Base-by-base conservation (phyloP, 768 basidiomycete species). In the Mycena venus region DNA sequence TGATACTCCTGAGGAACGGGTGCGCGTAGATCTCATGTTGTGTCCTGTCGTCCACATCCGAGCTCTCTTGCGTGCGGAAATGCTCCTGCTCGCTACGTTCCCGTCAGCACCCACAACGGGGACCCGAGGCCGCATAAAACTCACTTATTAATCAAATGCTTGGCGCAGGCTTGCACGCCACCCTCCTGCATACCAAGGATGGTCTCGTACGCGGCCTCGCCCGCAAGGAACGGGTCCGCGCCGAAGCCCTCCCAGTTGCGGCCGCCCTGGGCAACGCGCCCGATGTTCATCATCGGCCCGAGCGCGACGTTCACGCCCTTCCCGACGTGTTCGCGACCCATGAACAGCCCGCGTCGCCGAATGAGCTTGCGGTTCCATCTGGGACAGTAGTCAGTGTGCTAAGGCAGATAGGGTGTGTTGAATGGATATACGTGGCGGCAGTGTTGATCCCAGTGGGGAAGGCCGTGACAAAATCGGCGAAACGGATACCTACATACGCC, bases 241-340 rank as follows among this genome's bases (percentile, higher is more conserved):
- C 96, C 96, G 70, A 96, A 97, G n/a, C 95, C 96, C 86, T 98
- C 97, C 95, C 96, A 98, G 82, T 97, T 96, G 32, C 97, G 87
- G 21, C 97, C 97, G 9, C 94, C 95, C 75, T 90, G 87, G 3
- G 94, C 92, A 23, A 93, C 83, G 21, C 95, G 90, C 1, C 93
- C 94, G 86, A 97, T 90, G 80, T 97, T 96, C 91, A 95, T 96
- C 93, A 95, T 95, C 0, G 95, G 89, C 1, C 90, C 90, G 9
- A 97, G 88, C 12, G 92, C 93, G 60, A 97, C 85, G 77, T 98
- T 90, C 56, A 95, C 92, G 27, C 97, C 97, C 80, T 97, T 96
- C 31, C 90, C 91, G 68, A 88, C 88, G 84, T 95, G 93, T 81
- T 99, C 97, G 67, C 87, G 79, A 23, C 96, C 97, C 91, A 98